These are phyloP conservation scores for Pterocarpus santalinus DNA, from an alignment of 306 rosid genomes.

Conservation along the genomic window DNA sequence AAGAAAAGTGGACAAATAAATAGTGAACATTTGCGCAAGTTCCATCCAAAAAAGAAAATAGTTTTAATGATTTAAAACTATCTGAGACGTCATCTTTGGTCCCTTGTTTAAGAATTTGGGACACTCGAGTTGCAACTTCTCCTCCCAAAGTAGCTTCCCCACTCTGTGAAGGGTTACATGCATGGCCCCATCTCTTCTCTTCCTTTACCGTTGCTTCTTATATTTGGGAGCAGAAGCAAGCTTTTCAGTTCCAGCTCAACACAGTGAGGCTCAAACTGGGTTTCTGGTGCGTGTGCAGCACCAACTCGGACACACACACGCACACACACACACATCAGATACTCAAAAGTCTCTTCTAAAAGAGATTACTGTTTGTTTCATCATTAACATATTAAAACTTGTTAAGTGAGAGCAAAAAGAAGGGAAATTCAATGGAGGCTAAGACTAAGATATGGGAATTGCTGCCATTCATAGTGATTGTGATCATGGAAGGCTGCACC, in stretches of 20 bases:
- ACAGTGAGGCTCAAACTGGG: not conserved
- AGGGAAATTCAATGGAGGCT: conserved; percentile 41
- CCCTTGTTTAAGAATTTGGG: conserved; percentile 47
- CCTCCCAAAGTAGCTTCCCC: conserved; percentile 54
- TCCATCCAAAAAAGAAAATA: not conserved
- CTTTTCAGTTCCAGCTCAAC: conserved; percentile 28
- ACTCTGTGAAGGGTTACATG: conserved; percentile 54
- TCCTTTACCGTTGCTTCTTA: conserved; percentile 39
- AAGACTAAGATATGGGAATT: conserved; percentile 47
- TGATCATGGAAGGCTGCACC: conserved; percentile 75
- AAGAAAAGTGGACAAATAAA: conserved; percentile 17
- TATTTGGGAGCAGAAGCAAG: conserved; percentile 4
- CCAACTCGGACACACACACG: conserved; percentile 31
- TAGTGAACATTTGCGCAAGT: conserved; percentile 20
- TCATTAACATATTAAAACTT: not conserved
- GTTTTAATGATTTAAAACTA: not conserved
- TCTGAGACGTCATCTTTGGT: conserved; percentile 45
- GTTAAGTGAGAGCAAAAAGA: not conserved
- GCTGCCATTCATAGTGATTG: conserved; percentile 67
- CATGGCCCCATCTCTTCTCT: conserved; percentile 44
- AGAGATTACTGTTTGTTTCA: not conserved
- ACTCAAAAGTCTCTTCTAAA: conserved; percentile 3
- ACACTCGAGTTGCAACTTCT: conserved; percentile 63
- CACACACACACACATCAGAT: not conserved
- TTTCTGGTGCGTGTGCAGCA: conserved; percentile 33